Conservation (phyloP, 257 asterid species). For the Cinchona pubescens region DNA sequence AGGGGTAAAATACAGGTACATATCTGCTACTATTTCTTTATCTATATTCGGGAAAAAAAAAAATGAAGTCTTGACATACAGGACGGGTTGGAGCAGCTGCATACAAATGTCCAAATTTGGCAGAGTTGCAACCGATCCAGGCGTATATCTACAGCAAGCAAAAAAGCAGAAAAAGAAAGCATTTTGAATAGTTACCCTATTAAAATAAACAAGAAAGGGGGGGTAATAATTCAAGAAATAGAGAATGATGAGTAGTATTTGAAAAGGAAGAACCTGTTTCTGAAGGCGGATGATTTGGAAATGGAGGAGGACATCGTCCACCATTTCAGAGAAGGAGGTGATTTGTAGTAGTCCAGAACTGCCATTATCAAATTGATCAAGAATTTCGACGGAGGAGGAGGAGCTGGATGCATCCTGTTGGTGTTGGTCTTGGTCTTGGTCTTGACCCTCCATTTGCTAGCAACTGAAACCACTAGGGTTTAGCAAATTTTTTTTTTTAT, state of each 20-base stretch:
- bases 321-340: conserved; percentile 65
- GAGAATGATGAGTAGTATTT: not conserved
- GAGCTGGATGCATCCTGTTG: too few relatives aligned
- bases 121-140: conserved; percentile 87
- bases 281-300: conserved; percentile 81
- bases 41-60: not conserved
- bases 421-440: too few relatives aligned
- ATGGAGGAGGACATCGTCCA: conserved; percentile 59
- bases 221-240: not conserved
- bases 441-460: too few relatives aligned
- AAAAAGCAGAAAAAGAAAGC: not conserved
- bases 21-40: not conserved
- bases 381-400: too few relatives aligned
- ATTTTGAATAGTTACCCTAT: too few relatives aligned
- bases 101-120: conserved; percentile 81
- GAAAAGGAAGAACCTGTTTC: conserved; percentile 53
- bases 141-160: conserved; percentile 62
- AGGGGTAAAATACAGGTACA: not conserved
- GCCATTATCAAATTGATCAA: too few relatives aligned
- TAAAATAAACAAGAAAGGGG: too few relatives aligned
- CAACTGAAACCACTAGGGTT: too few relatives aligned
- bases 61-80: conserved; percentile 45
- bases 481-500: too few relatives aligned
- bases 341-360: conserved; percentile 47
- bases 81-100: conserved; percentile 84